Conservation (phyloP, 2,329 filamentous ascomycete genomes). For the Venturia effusa region DNA sequence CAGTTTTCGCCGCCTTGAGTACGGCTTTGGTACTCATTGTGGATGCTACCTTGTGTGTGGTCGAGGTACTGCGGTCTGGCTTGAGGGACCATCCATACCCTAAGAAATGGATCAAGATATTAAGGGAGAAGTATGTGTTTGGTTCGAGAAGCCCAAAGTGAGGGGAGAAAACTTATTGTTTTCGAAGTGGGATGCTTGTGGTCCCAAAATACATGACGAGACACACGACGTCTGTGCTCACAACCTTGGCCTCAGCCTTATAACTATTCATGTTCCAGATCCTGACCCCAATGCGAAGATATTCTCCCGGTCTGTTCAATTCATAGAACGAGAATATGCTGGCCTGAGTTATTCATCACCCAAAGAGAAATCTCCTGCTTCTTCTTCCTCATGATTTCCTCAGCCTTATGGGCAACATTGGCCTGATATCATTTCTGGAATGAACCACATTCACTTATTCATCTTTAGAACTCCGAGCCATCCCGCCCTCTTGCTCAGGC, state of each 20-base stretch:
- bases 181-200: not conserved
- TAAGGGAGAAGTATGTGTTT: not conserved
- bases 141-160: not conserved
- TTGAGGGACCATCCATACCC: constrained; percentile 18
- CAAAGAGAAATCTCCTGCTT: not conserved
- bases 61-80: not conserved
- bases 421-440: not conserved
- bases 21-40: constrained; percentile 49
- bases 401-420: not conserved
- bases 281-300: not conserved
- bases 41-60: not conserved
- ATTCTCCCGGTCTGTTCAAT: not conserved
- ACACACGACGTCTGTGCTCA: not conserved
- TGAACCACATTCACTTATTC: not conserved
- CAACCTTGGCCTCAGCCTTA: constrained; percentile 2
- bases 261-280: not conserved
- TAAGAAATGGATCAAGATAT: not conserved
- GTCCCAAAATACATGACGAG: not conserved
- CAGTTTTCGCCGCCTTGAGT: constrained; percentile 70
- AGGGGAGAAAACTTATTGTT: not conserved
- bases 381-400: not conserved
- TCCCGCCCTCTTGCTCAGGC: not conserved
- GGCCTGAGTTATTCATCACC: not conserved
- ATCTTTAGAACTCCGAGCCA: not conserved
- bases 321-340: not conserved